Conservation (phyloP, 2,329 filamentous ascomycete species). For the Verticillium tricorpus region DNA sequence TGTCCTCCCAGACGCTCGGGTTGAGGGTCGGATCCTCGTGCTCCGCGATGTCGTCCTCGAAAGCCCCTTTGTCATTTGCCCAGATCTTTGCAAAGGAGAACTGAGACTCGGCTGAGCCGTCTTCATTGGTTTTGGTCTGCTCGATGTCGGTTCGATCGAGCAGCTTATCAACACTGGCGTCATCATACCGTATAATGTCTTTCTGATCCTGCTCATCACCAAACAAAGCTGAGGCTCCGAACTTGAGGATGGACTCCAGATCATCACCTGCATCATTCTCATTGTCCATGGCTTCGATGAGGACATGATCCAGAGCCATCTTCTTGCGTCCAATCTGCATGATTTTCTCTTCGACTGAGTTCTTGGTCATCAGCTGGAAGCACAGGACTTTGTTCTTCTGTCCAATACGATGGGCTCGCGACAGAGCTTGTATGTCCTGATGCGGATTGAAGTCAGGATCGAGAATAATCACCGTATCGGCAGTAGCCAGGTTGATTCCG, state of each 20-base stretch:
- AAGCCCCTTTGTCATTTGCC: constrained; percentile 71
- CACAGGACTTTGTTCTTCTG: constrained; percentile 95
- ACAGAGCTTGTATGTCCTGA: constrained; percentile 93
- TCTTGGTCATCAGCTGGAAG: constrained; percentile 88
- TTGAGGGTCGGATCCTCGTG: constrained; percentile 50
- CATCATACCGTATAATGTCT: constrained; percentile 76
- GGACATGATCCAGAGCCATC: constrained; percentile 88
- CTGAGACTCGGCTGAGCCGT: constrained; percentile 66
- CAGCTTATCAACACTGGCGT: constrained; percentile 77
- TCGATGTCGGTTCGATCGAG: constrained; percentile 84
- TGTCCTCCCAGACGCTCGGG: constrained; percentile 81
- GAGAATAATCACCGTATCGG: constrained; percentile 96
- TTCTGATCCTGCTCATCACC: constrained; percentile 61
- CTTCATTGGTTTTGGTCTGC: constrained; percentile 59
- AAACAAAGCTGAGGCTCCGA: constrained; percentile 85
- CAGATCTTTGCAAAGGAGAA: constrained; percentile 91
- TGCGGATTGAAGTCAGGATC: constrained; percentile 98
- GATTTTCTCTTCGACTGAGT: constrained; percentile 90
- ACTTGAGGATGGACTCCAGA: constrained; percentile 79
- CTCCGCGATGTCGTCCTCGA: constrained; percentile 58
- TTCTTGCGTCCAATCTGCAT: constrained; percentile 95
- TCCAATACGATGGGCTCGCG: constrained; percentile 90
- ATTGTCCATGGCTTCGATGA: constrained; percentile 87
- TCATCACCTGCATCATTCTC: constrained; percentile 77
- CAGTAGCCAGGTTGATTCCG: constrained; percentile 94